phyloP scores from a whole-genome alignment of 345 rosid species.

The Lumnitzera littorea region DNA sequence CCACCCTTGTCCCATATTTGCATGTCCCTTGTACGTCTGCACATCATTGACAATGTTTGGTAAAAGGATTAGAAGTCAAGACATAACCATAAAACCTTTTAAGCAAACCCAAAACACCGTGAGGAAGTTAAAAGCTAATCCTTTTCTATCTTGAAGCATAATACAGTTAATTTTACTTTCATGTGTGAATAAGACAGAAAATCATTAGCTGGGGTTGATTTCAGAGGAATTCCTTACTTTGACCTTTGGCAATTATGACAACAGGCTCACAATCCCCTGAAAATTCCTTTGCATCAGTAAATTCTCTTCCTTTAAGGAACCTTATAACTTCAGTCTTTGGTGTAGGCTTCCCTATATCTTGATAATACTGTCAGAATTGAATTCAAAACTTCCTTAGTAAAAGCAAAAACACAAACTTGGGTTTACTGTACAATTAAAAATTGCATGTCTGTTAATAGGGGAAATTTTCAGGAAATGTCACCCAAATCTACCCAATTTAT shows the following conservation, averaged over 20 bases:
- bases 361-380: slow-evolving; percentile 48
- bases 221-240: slow-evolving; percentile 30
- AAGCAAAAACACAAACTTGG: neutral
- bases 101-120: no score
- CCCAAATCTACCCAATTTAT: no score
- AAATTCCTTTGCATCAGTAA: slow-evolving; percentile 58
- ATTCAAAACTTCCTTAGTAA: neutral
- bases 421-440: neutral
- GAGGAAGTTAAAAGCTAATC: no score
- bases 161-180: neutral
- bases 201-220: neutral
- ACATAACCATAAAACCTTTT: neutral
- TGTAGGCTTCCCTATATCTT: slow-evolving; percentile 81
- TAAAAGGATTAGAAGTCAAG: neutral
- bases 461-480: neutral
- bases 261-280: slow-evolving; percentile 95
- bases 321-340: slow-evolving; percentile 70
- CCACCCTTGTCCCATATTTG: slow-evolving; percentile 90
- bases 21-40: slow-evolving; percentile 94
- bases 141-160: no score
- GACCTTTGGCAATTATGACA: slow-evolving; percentile 92
- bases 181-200: neutral
- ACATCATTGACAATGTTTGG: neutral
- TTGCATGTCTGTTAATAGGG: neutral
- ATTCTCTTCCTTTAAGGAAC: slow-evolving; percentile 56